Evolutionary conservation across 1,139 yeast genomes (phyloP).

Genomic region (Magnusiomyces tetraspermus): DNA sequence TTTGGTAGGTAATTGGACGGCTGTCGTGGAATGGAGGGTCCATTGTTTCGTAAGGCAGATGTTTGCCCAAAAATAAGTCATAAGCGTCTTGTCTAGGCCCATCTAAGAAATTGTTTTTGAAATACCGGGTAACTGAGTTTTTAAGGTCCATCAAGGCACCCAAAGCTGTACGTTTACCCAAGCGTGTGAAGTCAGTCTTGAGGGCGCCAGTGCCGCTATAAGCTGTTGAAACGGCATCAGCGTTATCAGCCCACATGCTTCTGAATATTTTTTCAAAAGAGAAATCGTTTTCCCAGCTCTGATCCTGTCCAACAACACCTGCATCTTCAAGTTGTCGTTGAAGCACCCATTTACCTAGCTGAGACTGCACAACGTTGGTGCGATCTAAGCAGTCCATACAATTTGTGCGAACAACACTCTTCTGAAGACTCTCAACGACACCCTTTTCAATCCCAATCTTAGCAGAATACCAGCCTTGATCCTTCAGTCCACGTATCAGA

Average conservation of each 20-base stretch:
- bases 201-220: slow-evolving; percentile 97
- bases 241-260: slow-evolving; percentile 96
- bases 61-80: slow-evolving; percentile 78
- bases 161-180: slow-evolving; percentile 73
- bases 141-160: slow-evolving; percentile 79
- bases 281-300: slow-evolving; percentile 38
- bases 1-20: slow-evolving; percentile 65
- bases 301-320: slow-evolving; percentile 31
- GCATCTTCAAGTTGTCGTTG: slow-evolving; percentile 58
- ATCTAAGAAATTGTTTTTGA: slow-evolving; percentile 75
- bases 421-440: slow-evolving; percentile 40
- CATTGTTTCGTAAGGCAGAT: slow-evolving; percentile 52
- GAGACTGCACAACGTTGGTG: slow-evolving; percentile 93
- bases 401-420: slow-evolving; percentile 79
- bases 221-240: slow-evolving; percentile 83
- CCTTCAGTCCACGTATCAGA: slow-evolving; percentile 50
- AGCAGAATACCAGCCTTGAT: slow-evolving; percentile 46
- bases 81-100: slow-evolving; percentile 93
- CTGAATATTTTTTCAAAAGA: slow-evolving; percentile 62
- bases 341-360: slow-evolving; percentile 77
- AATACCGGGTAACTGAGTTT: slow-evolving; percentile 79
- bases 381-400: slow-evolving; percentile 99
- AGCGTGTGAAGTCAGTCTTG: slow-evolving; percentile 91
- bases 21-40: slow-evolving; percentile 67
- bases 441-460: slow-evolving; percentile 25